Evolutionary conservation across 352 stramenopile genomes (phyloP).

Genomic region (Globisporangium nodosum): DNA sequence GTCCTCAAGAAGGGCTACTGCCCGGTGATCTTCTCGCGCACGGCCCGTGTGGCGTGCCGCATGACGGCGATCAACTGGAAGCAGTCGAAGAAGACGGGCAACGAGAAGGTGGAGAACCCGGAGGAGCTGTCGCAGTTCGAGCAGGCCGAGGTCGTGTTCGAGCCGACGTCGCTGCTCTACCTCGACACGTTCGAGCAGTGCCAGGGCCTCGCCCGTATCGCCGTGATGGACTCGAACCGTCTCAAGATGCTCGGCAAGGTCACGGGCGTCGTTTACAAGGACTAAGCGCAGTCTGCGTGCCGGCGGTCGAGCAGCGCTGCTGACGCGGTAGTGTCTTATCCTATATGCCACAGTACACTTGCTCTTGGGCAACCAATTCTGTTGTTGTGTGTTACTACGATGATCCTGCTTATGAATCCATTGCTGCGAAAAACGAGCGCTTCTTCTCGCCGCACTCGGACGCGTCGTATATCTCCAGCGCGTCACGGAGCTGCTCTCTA

Average conservation of each 20-base stretch:
- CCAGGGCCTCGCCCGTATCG: constrained; percentile 72
- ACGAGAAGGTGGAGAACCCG: constrained; percentile 70
- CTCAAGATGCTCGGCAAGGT: constrained; percentile 86
- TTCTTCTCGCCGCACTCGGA: constrained; percentile 32
- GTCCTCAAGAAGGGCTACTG: constrained; percentile 71
- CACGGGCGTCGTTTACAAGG: constrained; percentile 33
- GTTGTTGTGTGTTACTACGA: too few species aligned
- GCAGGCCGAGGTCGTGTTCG: constrained; percentile 71
- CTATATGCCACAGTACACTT: constrained; percentile 2
- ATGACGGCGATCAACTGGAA: constrained; percentile 83
- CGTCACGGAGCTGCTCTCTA: constrained; percentile 35
- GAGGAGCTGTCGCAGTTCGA: constrained; percentile 73
- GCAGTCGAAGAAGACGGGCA: constrained; percentile 80
- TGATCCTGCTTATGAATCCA: background rate
- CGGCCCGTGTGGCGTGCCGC: constrained; percentile 76
- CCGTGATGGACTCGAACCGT: constrained; percentile 84
- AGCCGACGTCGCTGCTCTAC: constrained; percentile 61
- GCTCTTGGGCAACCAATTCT: background rate
- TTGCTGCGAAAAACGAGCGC: constrained; percentile 17
- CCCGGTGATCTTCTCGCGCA: constrained; percentile 78
- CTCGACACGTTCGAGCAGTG: constrained; percentile 75
- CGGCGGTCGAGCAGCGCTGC: constrained; percentile 1
- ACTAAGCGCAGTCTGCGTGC: constrained; percentile 16
- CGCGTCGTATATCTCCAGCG: constrained; percentile 38
- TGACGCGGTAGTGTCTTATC: background rate